phyloP scores from a whole-genome alignment of 805 yeast genomes.

The Candida maltosa region DNA sequence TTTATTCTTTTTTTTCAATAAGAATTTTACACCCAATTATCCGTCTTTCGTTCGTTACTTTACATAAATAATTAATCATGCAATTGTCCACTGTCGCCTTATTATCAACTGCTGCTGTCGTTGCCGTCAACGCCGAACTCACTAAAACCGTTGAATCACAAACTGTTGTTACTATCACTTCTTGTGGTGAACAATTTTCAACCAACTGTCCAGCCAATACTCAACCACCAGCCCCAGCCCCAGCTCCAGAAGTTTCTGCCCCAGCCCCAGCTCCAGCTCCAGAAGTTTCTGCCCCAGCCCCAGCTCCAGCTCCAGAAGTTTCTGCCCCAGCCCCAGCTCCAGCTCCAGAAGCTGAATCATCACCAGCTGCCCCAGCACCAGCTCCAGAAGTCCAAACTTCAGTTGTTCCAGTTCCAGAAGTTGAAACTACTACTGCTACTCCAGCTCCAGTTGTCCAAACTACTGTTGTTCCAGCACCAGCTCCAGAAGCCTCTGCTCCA shows the following conservation, averaged over 20 bases:
- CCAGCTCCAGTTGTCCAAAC: slow-evolving; percentile 9
- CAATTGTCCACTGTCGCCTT: slow-evolving; percentile 39
- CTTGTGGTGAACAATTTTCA: slow-evolving; percentile 40
- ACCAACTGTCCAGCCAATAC: slow-evolving; percentile 38
- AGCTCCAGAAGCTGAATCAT: too few relatives aligned
- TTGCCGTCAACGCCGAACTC: slow-evolving; percentile 25
- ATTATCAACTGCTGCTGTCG: slow-evolving; percentile 33
- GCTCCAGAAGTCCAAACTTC: too few relatives aligned
- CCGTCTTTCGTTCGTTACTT: slow-evolving; percentile 31
- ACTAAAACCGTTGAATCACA: slow-evolving; percentile 23
- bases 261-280: too few relatives aligned
- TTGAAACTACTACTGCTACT: too few relatives aligned
- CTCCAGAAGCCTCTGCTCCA: slow-evolving; percentile 7
- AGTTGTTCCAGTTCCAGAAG: too few relatives aligned
- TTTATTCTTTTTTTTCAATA: too few relatives aligned
- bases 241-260: too few relatives aligned
- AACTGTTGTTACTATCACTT: slow-evolving; percentile 41
- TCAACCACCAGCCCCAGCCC: slow-evolving; percentile 12
- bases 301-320: too few relatives aligned
- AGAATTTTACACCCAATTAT: too few relatives aligned
- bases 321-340: too few relatives aligned
- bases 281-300: slow-evolving; percentile 8
- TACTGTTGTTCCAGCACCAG: slow-evolving; percentile 7
- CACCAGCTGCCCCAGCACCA: too few relatives aligned
- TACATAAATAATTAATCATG: slow-evolving; percentile 34